Conservation (phyloP, 2,329 filamentous ascomycete species). For the Pseudodiploospora longispora region DNA sequence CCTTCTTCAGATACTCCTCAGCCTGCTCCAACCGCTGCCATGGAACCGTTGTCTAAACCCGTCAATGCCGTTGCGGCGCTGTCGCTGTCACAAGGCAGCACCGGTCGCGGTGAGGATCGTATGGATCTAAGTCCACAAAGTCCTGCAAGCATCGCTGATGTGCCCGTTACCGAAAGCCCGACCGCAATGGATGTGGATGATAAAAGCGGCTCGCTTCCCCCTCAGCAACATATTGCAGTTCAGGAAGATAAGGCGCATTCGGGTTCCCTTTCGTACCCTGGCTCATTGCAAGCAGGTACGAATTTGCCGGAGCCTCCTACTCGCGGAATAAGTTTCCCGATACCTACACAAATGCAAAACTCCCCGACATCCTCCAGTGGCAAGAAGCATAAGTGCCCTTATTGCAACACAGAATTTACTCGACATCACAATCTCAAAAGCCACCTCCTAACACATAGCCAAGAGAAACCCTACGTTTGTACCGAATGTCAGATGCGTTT, state of each 20-base stretch:
- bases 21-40: constrained; percentile 33
- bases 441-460: constrained; percentile 91
- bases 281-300: constrained; percentile 35
- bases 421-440: constrained; percentile 96
- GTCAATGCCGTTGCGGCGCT: constrained; percentile 17
- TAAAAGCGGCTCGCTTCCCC: constrained; percentile 27
- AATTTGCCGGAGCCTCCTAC: constrained; percentile 36
- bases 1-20: constrained; percentile 46
- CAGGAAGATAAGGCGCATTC: constrained; percentile 44
- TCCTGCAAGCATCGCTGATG: constrained; percentile 32
- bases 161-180: constrained; percentile 41
- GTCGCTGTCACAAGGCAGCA: constrained; percentile 24
- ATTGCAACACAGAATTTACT: constrained; percentile 94
- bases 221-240: constrained; percentile 32
- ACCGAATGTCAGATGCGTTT: constrained; percentile 91
- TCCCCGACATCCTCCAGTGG: constrained; percentile 52
- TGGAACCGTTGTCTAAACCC: constrained; percentile 33
- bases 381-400: constrained; percentile 94
- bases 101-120: constrained; percentile 28
- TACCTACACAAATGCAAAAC: constrained; percentile 35
- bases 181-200: constrained; percentile 47
- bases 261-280: constrained; percentile 48
- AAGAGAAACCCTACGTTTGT: constrained; percentile 96
- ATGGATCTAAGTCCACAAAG: constrained; percentile 38
- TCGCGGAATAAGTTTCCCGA: constrained; percentile 51